phyloP scores from a whole-genome alignment of 257 asterid species.

The Thymus mandschuricus region DNA sequence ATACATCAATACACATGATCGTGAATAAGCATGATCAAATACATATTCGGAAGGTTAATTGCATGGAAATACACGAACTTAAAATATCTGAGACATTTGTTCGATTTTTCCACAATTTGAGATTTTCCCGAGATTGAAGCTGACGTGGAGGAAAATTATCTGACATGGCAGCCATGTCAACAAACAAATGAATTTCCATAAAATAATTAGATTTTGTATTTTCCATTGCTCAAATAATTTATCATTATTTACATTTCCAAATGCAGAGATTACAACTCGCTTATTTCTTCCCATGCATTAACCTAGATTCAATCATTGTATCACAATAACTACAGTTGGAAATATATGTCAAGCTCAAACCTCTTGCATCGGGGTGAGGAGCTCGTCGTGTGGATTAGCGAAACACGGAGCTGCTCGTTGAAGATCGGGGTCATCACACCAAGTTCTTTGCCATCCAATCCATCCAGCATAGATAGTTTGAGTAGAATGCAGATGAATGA shows the following conservation, averaged over 20 bases:
- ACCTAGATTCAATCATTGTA: slow-evolving; percentile 9
- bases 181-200: no score
- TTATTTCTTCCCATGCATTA: neutral
- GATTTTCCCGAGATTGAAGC: no score
- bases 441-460: neutral
- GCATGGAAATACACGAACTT: no score
- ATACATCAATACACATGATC: no score
- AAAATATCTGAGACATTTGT: no score
- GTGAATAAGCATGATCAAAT: no score
- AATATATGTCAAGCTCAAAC: neutral
- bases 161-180: no score
- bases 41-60: no score
- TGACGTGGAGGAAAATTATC: no score
- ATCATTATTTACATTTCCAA: slow-evolving; percentile 27
- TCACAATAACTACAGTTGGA: slow-evolving; percentile 17
- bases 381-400: slow-evolving; percentile 5
- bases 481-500: neutral
- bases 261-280: neutral
- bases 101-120: no score
- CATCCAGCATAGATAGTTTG: neutral
- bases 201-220: no score
- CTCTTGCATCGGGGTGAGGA: slow-evolving; percentile 10
- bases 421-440: neutral
- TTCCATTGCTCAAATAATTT: neutral
- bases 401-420: neutral